Conservation (phyloP, 352 stramenopile genomes). For the Globisporangium sylvaticum region DNA sequence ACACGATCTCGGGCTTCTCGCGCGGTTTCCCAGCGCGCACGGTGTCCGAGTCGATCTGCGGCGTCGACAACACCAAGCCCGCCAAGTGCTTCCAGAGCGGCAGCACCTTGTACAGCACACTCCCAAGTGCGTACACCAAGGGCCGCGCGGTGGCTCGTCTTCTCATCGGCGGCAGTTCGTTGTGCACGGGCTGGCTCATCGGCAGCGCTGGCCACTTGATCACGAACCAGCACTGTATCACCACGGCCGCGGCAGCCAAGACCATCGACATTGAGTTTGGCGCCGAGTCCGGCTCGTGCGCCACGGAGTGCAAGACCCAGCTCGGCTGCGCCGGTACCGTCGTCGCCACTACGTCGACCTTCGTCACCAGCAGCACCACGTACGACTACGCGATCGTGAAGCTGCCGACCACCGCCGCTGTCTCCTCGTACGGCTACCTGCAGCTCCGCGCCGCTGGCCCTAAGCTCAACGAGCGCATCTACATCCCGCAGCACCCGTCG, state of each 20-base stretch:
- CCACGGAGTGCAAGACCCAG: conserved; percentile 26
- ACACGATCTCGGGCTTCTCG: conserved; percentile 40
- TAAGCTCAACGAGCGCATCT: conserved; percentile 21
- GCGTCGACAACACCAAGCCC: conserved; percentile 17
- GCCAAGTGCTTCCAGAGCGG: conserved; percentile 46
- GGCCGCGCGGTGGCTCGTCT: conserved; percentile 14
- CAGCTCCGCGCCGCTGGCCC: neutral
- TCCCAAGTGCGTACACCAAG: too few species aligned
- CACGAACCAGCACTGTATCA: conserved; percentile 74
- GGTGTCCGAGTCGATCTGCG: conserved; percentile 31
- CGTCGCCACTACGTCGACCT: neutral
- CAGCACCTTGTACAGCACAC: neutral
- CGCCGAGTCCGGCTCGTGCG: conserved; percentile 47
- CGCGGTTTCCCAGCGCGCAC: conserved; percentile 24
- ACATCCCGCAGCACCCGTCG: conserved; percentile 42
- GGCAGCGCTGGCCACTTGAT: conserved; percentile 63
- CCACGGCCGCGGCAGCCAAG: conserved; percentile 16
- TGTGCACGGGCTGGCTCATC: conserved; percentile 59
- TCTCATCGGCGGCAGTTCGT: neutral
- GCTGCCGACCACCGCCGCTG: neutral
- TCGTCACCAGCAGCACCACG: neutral
- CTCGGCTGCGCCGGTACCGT: neutral
- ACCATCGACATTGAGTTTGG: conserved; percentile 56
- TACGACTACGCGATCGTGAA: conserved; percentile 3
- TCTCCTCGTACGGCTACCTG: neutral